Conservation (phyloP, 2,329 filamentous ascomycete species). For the Aspergillus felis region DNA sequence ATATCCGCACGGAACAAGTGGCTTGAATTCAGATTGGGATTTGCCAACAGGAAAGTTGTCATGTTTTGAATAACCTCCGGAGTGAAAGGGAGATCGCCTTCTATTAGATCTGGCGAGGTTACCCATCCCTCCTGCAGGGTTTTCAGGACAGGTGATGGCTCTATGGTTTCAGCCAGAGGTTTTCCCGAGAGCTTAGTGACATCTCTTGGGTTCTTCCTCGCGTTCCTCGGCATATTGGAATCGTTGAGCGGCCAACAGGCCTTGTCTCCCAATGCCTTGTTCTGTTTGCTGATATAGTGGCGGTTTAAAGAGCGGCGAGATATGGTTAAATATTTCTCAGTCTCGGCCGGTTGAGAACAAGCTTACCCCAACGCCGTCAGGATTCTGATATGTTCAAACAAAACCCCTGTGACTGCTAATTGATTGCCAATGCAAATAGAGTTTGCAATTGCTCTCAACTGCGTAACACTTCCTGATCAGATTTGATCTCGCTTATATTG, state of each 20-base stretch:
- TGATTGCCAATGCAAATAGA: neutral
- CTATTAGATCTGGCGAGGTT: constrained; percentile 29
- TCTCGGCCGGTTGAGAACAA: neutral
- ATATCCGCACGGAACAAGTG: constrained; percentile 61
- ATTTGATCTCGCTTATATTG: neutral
- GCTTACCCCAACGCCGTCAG: neutral
- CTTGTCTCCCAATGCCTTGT: neutral
- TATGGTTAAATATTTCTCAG: neutral
- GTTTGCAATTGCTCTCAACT: neutral
- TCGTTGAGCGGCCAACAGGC: neutral
- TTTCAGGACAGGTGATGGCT: constrained; percentile 20
- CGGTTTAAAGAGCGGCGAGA: neutral
- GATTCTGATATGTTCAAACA: neutral
- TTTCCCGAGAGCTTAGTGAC: constrained; percentile 22
- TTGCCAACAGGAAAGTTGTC: constrained; percentile 46
- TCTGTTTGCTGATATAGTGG: neutral
- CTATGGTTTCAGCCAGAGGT: constrained; percentile 26
- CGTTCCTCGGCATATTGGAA: constrained; percentile 13
- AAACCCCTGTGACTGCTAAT: neutral
- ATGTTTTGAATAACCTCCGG: constrained; percentile 43
- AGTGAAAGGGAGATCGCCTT: constrained; percentile 22
- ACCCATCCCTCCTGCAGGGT: constrained; percentile 24
- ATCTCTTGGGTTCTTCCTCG: constrained; percentile 19
- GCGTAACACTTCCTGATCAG: neutral
- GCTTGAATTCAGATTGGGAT: constrained; percentile 57